These are phyloP conservation scores for Alternaria arbusti DNA, from an alignment of 2,329 filamentous ascomycete species.

Conservation along the genomic window DNA sequence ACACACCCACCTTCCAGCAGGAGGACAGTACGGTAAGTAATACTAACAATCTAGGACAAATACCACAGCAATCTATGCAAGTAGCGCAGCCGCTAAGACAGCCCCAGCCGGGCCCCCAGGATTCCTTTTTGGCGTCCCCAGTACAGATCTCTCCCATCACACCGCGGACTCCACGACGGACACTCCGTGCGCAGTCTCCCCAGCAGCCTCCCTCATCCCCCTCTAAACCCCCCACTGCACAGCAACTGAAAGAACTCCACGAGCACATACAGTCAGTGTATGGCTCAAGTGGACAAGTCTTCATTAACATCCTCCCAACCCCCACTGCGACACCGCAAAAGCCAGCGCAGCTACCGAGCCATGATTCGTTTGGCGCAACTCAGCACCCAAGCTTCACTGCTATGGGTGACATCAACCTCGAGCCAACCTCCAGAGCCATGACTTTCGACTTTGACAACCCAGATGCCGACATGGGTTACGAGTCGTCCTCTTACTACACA, in stretches of 20 bases:
- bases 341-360: conserved; percentile 45
- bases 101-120: conserved; percentile 74
- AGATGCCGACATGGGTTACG: conserved; percentile 54
- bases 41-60: conserved; percentile 64
- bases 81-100: conserved; percentile 88
- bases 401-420: conserved; percentile 55
- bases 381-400: conserved; percentile 67
- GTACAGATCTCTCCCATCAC: conserved; percentile 46
- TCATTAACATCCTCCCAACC: conserved; percentile 58
- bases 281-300: conserved; percentile 50
- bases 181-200: conserved; percentile 42
- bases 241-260: conserved; percentile 51
- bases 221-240: conserved; percentile 47
- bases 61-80: conserved; percentile 80
- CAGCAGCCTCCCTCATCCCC: conserved; percentile 40
- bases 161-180: conserved; percentile 43
- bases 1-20: conserved; percentile 51
- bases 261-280: conserved; percentile 54
- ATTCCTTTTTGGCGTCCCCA: conserved; percentile 47
- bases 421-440: conserved; percentile 48
- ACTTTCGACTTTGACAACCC: conserved; percentile 49
- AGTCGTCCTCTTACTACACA: conserved; percentile 58
- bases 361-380: conserved; percentile 58
- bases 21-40: conserved; percentile 61
- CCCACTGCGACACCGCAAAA: conserved; percentile 59